These are phyloP conservation scores for Malus hybrid DNA, from an alignment of 331 rosid genomes.

Conservation along the genomic window DNA sequence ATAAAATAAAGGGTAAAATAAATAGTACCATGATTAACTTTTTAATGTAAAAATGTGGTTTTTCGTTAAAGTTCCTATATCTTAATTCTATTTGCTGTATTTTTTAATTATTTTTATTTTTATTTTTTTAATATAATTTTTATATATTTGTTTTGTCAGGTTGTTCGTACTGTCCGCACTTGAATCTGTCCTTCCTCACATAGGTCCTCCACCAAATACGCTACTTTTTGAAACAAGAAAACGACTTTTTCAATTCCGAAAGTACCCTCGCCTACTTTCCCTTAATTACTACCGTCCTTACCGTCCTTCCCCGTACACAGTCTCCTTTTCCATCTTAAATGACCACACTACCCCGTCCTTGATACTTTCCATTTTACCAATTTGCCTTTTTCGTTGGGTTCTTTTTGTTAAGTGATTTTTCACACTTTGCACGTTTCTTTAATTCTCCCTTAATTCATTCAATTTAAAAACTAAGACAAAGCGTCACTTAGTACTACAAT, in stretches of 20 bases:
- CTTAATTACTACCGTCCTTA: constrained; percentile 24
- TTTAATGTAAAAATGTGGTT: too few relatives aligned
- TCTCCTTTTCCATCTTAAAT: fast-evolving
- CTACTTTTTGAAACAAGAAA: constrained; percentile 3
- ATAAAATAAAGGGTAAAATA: too few relatives aligned
- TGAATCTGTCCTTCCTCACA: constrained; percentile 89
- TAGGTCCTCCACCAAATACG: constrained; percentile 72
- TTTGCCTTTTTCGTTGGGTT: background rate
- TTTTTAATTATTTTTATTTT: background rate
- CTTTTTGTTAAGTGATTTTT: background rate
- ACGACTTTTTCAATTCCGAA: background rate
- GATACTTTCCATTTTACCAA: too few relatives aligned
- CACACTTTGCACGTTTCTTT: background rate
- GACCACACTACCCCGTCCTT: constrained; percentile 17
- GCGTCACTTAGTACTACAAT: too few relatives aligned
- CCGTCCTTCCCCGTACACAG: constrained; percentile 63
- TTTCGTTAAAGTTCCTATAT: too few relatives aligned
- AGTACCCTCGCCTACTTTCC: constrained; percentile 11
- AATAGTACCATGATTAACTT: too few relatives aligned
- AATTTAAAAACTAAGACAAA: too few relatives aligned
- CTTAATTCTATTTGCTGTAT: background rate
- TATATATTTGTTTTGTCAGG: background rate
- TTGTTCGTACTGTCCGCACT: constrained; percentile 70
- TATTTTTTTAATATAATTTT: background rate
- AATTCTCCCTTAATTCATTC: too few relatives aligned